These are phyloP conservation scores for Globisporangium takayamanum DNA, from an alignment of 352 stramenopile genomes.

Conservation along the genomic window DNA sequence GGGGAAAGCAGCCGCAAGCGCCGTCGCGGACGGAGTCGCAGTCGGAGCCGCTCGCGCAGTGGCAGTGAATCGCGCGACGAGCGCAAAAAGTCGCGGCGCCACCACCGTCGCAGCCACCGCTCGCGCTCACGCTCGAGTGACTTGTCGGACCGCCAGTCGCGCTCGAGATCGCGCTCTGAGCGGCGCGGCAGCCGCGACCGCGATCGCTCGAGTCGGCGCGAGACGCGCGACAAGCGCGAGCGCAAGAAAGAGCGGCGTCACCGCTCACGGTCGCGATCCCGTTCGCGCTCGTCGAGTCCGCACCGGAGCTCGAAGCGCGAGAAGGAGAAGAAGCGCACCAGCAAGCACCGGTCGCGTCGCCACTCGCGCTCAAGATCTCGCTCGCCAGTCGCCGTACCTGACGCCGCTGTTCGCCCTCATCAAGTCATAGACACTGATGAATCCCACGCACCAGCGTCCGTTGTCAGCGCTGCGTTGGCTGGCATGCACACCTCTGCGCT, in stretches of 20 bases:
- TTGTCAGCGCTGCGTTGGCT: too few relatives aligned
- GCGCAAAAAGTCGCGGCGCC: constrained; percentile 18
- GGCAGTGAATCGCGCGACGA: constrained; percentile 15
- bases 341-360: constrained; percentile 5
- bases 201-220: constrained; percentile 9
- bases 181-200: constrained; percentile 4
- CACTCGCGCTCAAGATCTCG: constrained; percentile 13
- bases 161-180: constrained; percentile 34
- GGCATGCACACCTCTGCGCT: too few relatives aligned
- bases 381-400: constrained; percentile 1
- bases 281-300: constrained; percentile 9
- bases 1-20: constrained; percentile 25
- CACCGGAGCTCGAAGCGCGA: constrained; percentile 21
- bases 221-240: constrained; percentile 6
- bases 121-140: constrained; percentile 22
- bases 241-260: constrained; percentile 12
- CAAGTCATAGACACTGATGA: too few relatives aligned
- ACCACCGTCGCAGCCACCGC: constrained; percentile 18
- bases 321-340: constrained; percentile 16
- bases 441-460: too few relatives aligned
- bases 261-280: constrained; percentile 16
- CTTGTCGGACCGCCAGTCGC: constrained; percentile 25
- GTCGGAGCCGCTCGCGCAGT: constrained; percentile 14
- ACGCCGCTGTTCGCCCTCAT: too few relatives aligned
- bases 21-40: constrained; percentile 16